Conservation (phyloP, 345 rosid genomes). For the Arabidopsis arenosa region DNA sequence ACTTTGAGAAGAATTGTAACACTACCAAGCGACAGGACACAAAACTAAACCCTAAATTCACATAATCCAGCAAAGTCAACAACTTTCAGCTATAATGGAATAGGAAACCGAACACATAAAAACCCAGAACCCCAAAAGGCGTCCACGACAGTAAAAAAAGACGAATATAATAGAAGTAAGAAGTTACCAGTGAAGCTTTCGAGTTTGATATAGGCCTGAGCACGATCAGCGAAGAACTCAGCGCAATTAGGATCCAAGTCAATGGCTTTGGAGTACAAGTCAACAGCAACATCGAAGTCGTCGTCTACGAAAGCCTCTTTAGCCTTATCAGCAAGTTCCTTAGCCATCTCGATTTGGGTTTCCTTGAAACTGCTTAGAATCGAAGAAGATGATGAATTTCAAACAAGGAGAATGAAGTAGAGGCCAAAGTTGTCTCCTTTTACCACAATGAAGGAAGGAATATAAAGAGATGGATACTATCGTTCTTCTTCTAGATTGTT, state of each 20-base stretch:
- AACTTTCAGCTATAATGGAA: neutral
- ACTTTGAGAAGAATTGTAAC: neutral
- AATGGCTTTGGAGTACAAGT: conserved; percentile 83
- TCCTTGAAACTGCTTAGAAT: too few species aligned
- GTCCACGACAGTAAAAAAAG: neutral
- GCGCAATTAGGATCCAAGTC: conserved; percentile 63
- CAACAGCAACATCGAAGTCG: conserved; percentile 78
- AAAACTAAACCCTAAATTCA: neutral
- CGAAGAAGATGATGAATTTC: neutral
- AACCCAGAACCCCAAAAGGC: conserved; percentile 3
- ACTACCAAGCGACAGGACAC: neutral
- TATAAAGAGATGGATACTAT: neutral
- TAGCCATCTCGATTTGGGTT: conserved; percentile 51
- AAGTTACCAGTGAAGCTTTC: conserved; percentile 64
- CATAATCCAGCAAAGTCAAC: neutral
- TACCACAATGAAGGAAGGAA: neutral
- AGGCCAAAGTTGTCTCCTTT: neutral
- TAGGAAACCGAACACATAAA: neutral
- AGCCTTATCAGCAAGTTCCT: conserved; percentile 73
- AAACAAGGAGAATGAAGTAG: conserved; percentile 15
- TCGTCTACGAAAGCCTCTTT: conserved; percentile 91
- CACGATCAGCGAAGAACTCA: conserved; percentile 83
- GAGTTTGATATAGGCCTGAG: conserved; percentile 91
- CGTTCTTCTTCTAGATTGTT: conserved; percentile 31
- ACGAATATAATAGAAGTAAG: neutral